A percentile compares a stretch with the other conserved stretches of the same genome.
These are phyloP conservation scores for Pseudocercospora fijiensis DNA, from an alignment of 2,329 filamentous ascomycete genomes.

Conservation along the genomic window DNA sequence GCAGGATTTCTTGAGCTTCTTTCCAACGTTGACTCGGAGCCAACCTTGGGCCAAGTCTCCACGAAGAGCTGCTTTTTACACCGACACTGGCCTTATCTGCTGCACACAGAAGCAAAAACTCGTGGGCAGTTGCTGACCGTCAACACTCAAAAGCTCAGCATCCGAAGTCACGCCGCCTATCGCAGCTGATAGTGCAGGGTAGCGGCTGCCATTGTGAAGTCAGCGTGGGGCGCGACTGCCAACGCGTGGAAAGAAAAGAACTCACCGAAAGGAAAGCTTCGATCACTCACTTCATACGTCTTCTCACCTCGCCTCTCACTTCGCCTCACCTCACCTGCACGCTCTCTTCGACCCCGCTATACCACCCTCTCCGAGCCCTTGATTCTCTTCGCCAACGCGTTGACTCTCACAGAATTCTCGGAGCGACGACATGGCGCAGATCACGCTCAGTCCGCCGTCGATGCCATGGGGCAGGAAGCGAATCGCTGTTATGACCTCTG, in stretches of 20 bases:
- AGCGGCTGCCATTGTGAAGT: not conserved
- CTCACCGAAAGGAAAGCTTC: not conserved
- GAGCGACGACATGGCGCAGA: conserved; percentile 32
- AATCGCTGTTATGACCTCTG: conserved; percentile 91
- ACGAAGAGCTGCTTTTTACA: not conserved
- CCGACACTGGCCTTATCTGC: not conserved
- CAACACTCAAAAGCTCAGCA: not conserved
- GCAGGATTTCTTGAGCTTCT: not conserved
- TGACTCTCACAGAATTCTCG: not conserved
- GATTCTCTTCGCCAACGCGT: not conserved
- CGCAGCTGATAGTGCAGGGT: not conserved
- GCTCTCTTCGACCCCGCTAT: not conserved
- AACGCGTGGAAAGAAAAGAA: conserved; percentile 2
- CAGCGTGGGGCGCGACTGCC: conserved; percentile 2
- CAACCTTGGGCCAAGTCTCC: not conserved
- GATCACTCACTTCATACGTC: not conserved
- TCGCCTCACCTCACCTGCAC: not conserved
- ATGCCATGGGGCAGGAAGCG: conserved; percentile 51
- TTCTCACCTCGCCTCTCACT: not conserved
- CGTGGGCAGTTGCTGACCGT: not conserved
- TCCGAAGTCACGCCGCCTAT: conserved; percentile 2
- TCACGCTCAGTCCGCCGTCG: conserved; percentile 33
- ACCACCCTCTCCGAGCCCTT: not conserved
- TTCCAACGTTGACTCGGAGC: not conserved
- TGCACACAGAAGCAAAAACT: not conserved